Conservation (phyloP, 2,329 filamentous ascomycete species). For the Apiospora pterosperma region DNA sequence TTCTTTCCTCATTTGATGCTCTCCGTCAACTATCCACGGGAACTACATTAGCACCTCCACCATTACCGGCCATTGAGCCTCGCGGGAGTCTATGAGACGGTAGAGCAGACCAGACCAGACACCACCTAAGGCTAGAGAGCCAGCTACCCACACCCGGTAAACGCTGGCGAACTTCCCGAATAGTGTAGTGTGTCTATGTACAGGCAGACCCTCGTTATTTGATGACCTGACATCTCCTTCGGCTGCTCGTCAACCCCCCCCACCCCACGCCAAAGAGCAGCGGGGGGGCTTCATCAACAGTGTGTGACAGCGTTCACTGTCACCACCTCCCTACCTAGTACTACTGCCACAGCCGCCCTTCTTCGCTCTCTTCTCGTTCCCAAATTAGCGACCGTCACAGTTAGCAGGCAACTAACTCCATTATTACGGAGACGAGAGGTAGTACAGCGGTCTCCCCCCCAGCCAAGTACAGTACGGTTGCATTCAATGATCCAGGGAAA, state of each 20-base stretch:
- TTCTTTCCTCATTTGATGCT: neutral
- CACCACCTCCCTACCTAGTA: neutral
- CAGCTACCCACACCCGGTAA: neutral
- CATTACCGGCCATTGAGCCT: neutral
- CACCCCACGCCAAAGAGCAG: neutral
- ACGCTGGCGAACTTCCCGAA: neutral
- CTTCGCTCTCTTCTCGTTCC: neutral
- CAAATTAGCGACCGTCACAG: neutral
- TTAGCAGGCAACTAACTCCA: neutral
- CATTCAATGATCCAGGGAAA: conserved; percentile 2
- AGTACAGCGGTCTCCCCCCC: neutral
- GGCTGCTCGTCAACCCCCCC: neutral
- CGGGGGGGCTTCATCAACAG: neutral
- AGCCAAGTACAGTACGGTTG: conserved; percentile 1
- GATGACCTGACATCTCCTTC: neutral
- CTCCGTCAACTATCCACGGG: neutral
- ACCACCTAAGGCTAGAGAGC: neutral
- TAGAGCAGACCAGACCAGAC: neutral
- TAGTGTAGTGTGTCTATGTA: neutral
- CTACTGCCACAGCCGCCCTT: neutral
- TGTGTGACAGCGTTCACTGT: neutral
- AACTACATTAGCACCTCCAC: neutral
- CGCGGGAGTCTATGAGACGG: neutral
- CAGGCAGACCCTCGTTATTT: neutral
- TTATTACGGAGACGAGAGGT: neutral